A percentile compares a stretch with the other conserved stretches of the same genome.
These are phyloP conservation scores for Hypoxylon intermedium DNA, from an alignment of 495 filamentous ascomycete genomes.

Conservation along the genomic window DNA sequence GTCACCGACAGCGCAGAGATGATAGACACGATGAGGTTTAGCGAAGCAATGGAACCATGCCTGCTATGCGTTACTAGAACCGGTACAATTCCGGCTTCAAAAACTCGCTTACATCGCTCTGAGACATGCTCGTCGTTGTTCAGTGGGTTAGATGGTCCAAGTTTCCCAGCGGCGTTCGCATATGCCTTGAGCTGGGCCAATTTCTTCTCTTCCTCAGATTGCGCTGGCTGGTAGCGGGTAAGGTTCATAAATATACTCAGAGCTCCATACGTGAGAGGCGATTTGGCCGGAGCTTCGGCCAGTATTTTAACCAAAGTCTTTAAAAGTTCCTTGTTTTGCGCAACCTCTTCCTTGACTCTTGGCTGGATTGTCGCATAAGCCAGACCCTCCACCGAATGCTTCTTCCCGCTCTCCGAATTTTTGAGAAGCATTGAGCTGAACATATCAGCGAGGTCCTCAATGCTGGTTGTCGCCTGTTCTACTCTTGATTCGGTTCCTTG, in stretches of 20 bases:
- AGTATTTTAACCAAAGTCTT: conserved; percentile 70
- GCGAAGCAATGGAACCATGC: conserved; percentile 67
- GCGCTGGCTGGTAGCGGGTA: conserved; percentile 76
- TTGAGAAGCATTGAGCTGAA: conserved; percentile 79
- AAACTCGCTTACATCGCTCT: conserved; percentile 75
- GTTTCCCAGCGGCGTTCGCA: conserved; percentile 76
- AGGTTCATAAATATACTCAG: conserved; percentile 85
- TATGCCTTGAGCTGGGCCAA: conserved; percentile 91
- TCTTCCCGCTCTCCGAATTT: conserved; percentile 60
- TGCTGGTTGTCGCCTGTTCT: conserved; percentile 59
- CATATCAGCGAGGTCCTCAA: conserved; percentile 75
- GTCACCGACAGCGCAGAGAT: conserved; percentile 76
- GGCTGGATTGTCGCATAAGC: conserved; percentile 88
- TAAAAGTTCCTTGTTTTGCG: conserved; percentile 69
- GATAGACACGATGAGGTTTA: conserved; percentile 74
- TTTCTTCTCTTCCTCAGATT: conserved; percentile 90
- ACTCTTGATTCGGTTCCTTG: conserved; percentile 52
- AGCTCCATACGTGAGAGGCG: conserved; percentile 80
- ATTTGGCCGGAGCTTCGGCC: conserved; percentile 63
- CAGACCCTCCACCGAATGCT: conserved; percentile 86
- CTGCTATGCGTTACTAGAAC: conserved; percentile 75
- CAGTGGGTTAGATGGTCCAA: conserved; percentile 67
- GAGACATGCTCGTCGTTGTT: conserved; percentile 77
- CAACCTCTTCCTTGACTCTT: conserved; percentile 79
- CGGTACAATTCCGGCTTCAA: conserved; percentile 76